Base-by-base conservation (phyloP, 1,139 yeast genomes). In the Candida tetrigidarum region DNA sequence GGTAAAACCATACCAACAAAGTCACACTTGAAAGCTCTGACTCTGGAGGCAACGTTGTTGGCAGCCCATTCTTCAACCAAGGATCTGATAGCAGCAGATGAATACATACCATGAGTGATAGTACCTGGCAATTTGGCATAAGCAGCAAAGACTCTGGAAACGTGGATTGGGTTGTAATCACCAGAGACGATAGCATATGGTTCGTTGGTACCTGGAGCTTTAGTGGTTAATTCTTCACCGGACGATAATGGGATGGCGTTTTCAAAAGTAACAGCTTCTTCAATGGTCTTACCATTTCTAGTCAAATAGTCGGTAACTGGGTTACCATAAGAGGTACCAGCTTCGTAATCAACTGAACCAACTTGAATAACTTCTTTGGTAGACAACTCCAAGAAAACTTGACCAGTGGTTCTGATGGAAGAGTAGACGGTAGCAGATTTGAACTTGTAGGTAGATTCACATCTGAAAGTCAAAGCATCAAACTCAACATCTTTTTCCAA, bases 51-150 rank as follows among this genome's bases (percentile, higher is more conserved):
- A 58, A 89, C 92, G 67, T 95, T 91, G 68, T 91, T 93, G 51
- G 99, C 99, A 55, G 99, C 99, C 92, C 97, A 92, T 67, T 90
- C 89, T 75, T 93, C 99, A 56, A 93, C 97, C 64, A 91, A 80
- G 15, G 95, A 83, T 76, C 99, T 86, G 54, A 92, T 93, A 51
- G 96, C 82, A 53, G 97, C 99, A 62, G 96, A 88, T 16, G 97
- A 89, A 79, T 83, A 95, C 99, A 93, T 93, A 64, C 99, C 99
- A 63, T 95, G 99, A 30, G 99, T 93, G 60, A 93, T 93, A 35
- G 98, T 93, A 56, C 99, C 99, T 51, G 97, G 97, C 62, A 93
- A 79, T 61, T 84, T 84, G 45, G 97, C 98, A 64, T 93, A 93
- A 52, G 84, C 80, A 49, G 99, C 93, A 70, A 93, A 93, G 41